Evolutionary conservation across 345 rosid genomes (phyloP).

Genomic region (Corchorus capsularis): DNA sequence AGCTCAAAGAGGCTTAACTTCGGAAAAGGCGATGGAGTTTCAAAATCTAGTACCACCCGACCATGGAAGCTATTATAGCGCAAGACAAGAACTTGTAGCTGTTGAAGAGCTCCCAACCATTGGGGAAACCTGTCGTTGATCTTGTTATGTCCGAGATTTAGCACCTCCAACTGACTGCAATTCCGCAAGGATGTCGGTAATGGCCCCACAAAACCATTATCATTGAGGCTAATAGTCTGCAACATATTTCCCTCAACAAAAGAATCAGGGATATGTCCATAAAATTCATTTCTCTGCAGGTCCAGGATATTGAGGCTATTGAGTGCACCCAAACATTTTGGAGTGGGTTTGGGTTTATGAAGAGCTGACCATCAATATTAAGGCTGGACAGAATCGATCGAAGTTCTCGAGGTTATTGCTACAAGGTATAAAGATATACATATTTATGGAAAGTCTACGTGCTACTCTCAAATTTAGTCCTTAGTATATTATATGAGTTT

Average conservation of each 20-base stretch:
- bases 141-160: slow-evolving; percentile 18
- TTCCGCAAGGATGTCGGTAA: slow-evolving; percentile 12
- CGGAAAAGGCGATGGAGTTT: background rate
- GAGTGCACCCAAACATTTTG: too few species aligned
- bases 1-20: background rate
- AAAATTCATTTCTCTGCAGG: slow-evolving; percentile 20
- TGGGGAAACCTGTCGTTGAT: slow-evolving; percentile 7
- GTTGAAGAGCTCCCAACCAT: background rate
- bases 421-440: too few species aligned
- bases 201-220: slow-evolving; percentile 7
- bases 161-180: background rate
- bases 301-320: background rate
- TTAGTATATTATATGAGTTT: too few species aligned
- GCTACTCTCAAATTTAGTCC: too few species aligned
- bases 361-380: too few species aligned
- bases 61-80: background rate
- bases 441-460: too few species aligned
- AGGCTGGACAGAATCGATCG: too few species aligned
- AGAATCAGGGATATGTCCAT: slow-evolving; percentile 15
- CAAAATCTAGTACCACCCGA: too few species aligned
- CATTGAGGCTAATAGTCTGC: background rate
- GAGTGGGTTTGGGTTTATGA: too few species aligned
- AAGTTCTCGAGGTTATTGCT: too few species aligned
- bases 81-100: background rate
- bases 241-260: background rate